A percentile compares a stretch with the other conserved stretches of the same genome.
Evolutionary conservation across 2,329 filamentous ascomycete genomes (phyloP).

Genomic region (Trichophyton equinum): DNA sequence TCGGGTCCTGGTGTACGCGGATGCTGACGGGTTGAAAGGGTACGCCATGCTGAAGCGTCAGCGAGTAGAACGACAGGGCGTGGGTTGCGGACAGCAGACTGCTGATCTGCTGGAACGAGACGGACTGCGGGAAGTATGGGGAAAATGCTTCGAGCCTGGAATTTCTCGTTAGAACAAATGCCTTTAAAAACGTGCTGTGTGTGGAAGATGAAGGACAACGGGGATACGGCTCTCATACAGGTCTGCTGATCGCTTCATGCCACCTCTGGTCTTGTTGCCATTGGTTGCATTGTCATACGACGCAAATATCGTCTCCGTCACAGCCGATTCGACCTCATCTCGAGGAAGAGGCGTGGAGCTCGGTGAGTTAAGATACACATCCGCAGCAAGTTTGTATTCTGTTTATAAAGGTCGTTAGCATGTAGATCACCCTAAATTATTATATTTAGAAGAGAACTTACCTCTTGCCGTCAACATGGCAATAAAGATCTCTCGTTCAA

Average conservation of each 20-base stretch:
- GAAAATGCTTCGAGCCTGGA: conserved; percentile 33
- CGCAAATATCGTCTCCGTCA: conserved; percentile 41
- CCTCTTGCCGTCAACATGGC: conserved; percentile 40
- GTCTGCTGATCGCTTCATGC: conserved; percentile 49
- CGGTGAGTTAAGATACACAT: conserved; percentile 25
- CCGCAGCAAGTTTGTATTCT: conserved; percentile 33
- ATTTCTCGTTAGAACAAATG: neutral
- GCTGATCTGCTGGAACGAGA: conserved; percentile 32
- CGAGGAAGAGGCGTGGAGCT: conserved; percentile 27
- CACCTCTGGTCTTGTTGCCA: conserved; percentile 49
- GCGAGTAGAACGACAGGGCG: conserved; percentile 51
- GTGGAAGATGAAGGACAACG: neutral
- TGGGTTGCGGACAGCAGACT: conserved; percentile 51
- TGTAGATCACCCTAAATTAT: no score
- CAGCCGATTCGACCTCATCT: conserved; percentile 39
- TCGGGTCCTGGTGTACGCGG: conserved; percentile 48
- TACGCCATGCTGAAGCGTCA: conserved; percentile 51
- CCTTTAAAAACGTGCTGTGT: neutral
- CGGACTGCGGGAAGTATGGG: conserved; percentile 30
- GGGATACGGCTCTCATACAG: conserved; percentile 29
- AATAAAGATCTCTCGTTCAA: conserved; percentile 48
- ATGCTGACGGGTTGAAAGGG: conserved; percentile 56
- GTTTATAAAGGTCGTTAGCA: no score
- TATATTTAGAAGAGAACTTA: conserved; percentile 12
- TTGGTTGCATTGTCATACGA: conserved; percentile 55